Evolutionary conservation across 176 grass and related monocot genomes (phyloP).

Genomic region (barley (Hordeum vulgare)): DNA sequence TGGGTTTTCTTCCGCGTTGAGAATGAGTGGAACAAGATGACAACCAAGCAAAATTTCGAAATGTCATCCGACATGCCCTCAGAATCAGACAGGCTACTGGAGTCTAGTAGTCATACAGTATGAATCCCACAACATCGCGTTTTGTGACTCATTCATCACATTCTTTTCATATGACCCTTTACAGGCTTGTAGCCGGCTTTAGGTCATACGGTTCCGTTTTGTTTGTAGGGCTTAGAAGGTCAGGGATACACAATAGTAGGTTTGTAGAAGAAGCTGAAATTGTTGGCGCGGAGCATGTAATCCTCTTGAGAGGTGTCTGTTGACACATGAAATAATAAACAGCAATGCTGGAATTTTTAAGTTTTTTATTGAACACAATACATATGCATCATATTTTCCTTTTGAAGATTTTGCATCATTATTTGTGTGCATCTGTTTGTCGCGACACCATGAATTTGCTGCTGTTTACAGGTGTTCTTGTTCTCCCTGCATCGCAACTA

Average conservation of each 20-base stretch:
- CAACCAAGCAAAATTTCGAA: conserved; percentile 63
- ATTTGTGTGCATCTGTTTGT: too few relatives aligned
- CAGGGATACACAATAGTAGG: conserved; percentile 31
- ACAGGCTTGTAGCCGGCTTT: conserved; percentile 15
- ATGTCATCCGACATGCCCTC: conserved; percentile 55
- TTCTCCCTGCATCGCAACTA: neutral
- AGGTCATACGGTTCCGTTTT: conserved; percentile 14
- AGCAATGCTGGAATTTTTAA: neutral
- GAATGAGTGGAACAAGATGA: conserved; percentile 99
- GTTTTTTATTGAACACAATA: too few relatives aligned
- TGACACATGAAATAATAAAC: conserved; percentile 13
- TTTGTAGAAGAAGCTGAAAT: conserved; percentile 27
- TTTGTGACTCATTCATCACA: conserved; percentile 18
- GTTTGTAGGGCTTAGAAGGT: conserved; percentile 39
- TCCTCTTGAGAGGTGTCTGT: conserved; percentile 14
- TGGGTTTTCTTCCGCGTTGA: conserved; percentile 98
- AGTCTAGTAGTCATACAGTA: conserved; percentile 50
- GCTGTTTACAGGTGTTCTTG: neutral
- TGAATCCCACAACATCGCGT: conserved; percentile 7
- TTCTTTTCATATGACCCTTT: conserved; percentile 32
- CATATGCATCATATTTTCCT: too few relatives aligned
- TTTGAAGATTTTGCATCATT: neutral
- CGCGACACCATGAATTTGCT: neutral
- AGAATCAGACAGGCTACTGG: conserved; percentile 70
- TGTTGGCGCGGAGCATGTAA: neutral